Evolutionary conservation across 805 yeast species (phyloP), one percentile per base, ranked within the genome.

Genomic region (Barnettozyma populi): DNA sequence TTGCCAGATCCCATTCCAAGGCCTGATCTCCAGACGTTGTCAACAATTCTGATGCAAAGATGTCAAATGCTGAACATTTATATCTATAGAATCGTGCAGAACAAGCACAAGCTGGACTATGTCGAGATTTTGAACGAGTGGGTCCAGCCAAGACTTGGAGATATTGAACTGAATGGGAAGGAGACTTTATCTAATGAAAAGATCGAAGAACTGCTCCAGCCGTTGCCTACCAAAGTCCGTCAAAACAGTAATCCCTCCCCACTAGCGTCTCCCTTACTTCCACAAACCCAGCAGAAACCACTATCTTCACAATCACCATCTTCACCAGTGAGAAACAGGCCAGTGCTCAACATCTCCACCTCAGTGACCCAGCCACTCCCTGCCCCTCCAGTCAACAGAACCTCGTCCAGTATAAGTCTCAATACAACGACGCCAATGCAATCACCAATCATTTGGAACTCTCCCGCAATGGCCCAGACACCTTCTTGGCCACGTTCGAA

Each of bases 1-100:
- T 53, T 76, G 29, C 80, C 80, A 18, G 74, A 70, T 41, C 76
- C 78, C 9, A 68, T 75, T n/a, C 73, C 75, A 53, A 57, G 67
- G 51, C 69, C 69, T 4, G 66, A 64, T 29, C 46, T 62, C 27
- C 56, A 55, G 13, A 65, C 61, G 39, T 59, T 58, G 32, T 58
- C 61, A 13, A 52, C 50, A 50, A 59, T 66, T 16, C 46, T 69
- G 3, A 49, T 69, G 48, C 64, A 64, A 50, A 58, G 79, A 45
- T 70, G 76, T 46, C 66, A 66, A 34, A 67, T 66, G 16, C 54
- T 76, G 50, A 66, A 73, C 49, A 52, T 60, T 11, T 76, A 75
- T 57, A 61, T 76, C 39, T 59, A 62, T 50, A 67, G 62, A 60
- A 64, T 63, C 44, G 61, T 57, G n/a, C 55, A 55, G n/a, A 55